Base-by-base conservation (phyloP, 768 basidiomycete species). In the Obba rivulosa region DNA sequence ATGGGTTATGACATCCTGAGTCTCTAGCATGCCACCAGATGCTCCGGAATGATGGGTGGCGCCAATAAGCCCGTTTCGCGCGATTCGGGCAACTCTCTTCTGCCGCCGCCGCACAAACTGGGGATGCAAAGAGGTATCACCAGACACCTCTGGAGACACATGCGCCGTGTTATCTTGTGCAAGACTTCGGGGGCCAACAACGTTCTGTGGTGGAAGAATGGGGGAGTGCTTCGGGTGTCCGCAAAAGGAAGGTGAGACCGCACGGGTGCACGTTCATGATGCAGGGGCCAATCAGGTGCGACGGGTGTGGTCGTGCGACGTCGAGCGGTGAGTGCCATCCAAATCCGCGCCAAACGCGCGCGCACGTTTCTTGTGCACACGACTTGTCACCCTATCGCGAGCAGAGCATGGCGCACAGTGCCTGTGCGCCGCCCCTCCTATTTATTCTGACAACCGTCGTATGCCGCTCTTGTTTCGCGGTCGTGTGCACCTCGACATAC, bases 261-360 rank as follows among this genome's bases (percentile, higher is more conserved):
- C 35, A 34, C 24, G 36, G 57, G 52, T 35, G 52, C 62, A 63
- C 62, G 62, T 60, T 59, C 60, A 49, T 56, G 48, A 50, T 18
- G 24, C 31, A 41, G 34, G 46, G 50, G 51, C 62, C 62, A 63
- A 63, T 63, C 47, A 52, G 55, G 28, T 35, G 4, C 43, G 46
- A 43, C 45, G 50, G 16, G 34, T 43, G 45, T 52, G 62, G 60
- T 61, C 62, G 58, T 61, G 62, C 62, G 62, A 63, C 55, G 56
- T 4, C 8, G 24, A 18, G 23, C 46, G 46, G 23, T 20, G 45
- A 46, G 41, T 25, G 11, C 28, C 28, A 5, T 31, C 28, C 20
- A 28, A 14, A 18, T 22, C 37, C 4, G 35, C 31, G 4, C 13
- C n/a, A n/a, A n/a, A 23, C 7, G 43, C 45, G 44, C 25, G 57